Percentiles rank a stretch among this genome's conserved stretches.
Conservation (phyloP, 192 early-diverging fungal genomes). For the Coemansia sp. region DNA sequence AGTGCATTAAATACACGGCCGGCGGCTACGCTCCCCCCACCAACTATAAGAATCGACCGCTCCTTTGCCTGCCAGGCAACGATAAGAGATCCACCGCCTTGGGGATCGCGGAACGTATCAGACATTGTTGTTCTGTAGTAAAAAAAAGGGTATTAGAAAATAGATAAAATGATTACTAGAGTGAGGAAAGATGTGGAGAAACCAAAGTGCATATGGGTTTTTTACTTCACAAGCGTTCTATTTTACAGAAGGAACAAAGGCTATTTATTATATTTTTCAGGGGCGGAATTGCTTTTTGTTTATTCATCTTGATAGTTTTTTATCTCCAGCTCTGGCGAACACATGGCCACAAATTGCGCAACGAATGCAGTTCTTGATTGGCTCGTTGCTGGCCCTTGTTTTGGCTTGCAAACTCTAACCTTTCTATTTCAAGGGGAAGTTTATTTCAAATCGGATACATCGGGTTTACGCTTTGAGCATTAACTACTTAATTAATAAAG, state of each 20-base stretch:
- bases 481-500: too few species aligned
- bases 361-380: background rate
- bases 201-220: background rate
- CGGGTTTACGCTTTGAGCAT: too few species aligned
- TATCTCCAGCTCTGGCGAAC: background rate
- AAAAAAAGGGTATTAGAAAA: background rate
- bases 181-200: background rate
- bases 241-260: background rate
- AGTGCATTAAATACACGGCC: slow-evolving; percentile 79
- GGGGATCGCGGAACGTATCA: slow-evolving; percentile 52
- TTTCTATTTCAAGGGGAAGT: background rate
- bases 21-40: slow-evolving; percentile 83
- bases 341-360: background rate
- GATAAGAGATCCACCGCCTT: slow-evolving; percentile 76
- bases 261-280: too few species aligned
- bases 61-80: slow-evolving; percentile 77
- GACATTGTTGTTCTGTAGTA: slow-evolving; percentile 21
- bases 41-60: slow-evolving; percentile 85
- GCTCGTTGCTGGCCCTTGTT: background rate
- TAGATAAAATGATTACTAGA: background rate
- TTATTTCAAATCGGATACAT: background rate
- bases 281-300: too few species aligned
- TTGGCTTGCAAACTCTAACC: background rate
- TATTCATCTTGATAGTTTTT: background rate
- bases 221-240: background rate